Evolutionary conservation across 106 monocot genomes (phyloP).

Genomic region (Acorus calamus): DNA sequence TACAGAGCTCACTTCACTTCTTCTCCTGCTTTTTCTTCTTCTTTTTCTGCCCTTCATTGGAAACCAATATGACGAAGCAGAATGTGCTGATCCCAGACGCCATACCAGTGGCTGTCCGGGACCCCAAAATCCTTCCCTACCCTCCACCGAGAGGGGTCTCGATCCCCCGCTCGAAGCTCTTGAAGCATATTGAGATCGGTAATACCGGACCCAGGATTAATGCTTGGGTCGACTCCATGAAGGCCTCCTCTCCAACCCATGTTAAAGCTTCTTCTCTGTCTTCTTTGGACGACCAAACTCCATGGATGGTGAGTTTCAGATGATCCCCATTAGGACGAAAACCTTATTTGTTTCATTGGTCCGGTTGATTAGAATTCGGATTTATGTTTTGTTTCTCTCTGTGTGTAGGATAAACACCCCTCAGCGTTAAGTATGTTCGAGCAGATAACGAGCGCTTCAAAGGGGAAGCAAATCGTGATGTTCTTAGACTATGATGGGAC

Average conservation of each 20-base stretch:
- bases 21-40: no score
- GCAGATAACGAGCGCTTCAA: slow-evolving; percentile 35
- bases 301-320: slow-evolving; percentile 25
- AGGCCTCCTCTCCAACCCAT: slow-evolving; percentile 56
- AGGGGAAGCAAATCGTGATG: slow-evolving; percentile 65
- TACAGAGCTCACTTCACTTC: no score
- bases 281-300: slow-evolving; percentile 5
- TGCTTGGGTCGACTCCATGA: no score
- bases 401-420: slow-evolving; percentile 32
- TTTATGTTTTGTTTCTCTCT: not conserved
- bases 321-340: not conserved
- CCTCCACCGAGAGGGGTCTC: slow-evolving; percentile 10
- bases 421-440: slow-evolving; percentile 63
- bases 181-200: no score
- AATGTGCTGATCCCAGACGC: slow-evolving; percentile 34
- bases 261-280: slow-evolving; percentile 7
- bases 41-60: no score
- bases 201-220: no score
- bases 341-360: not conserved
- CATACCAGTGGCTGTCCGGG: slow-evolving; percentile 4
- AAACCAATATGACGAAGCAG: slow-evolving; percentile 45
- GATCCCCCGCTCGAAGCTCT: slow-evolving; percentile 14
- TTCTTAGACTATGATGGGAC: slow-evolving; percentile 93
- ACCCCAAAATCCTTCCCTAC: slow-evolving; percentile 11
- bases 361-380: not conserved